Base-by-base conservation (phyloP, 192 early-diverging fungal species). In the Backusella australiensis region DNA sequence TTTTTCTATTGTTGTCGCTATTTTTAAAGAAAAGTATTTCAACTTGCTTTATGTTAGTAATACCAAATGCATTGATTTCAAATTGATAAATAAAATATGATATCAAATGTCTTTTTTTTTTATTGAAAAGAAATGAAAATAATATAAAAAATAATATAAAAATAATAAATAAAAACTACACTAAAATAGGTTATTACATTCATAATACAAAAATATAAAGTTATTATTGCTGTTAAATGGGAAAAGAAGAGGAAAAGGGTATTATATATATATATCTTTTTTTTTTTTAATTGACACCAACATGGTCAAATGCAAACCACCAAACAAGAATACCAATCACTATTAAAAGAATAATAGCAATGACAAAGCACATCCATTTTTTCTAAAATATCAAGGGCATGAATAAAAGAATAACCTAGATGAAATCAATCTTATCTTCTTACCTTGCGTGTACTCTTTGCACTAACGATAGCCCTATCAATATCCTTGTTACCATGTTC, bases 401-500 rank as follows among this genome's bases (percentile, higher is more conserved):
- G 6, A 49, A 49, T 49, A 49, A n/a, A 14, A 0, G 19, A 69
- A 14, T 15, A 6, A 32, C 9, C 56, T 41, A 11, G 46, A 70
- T 34, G 36, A 46, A 34, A 26, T 15, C 12, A 21, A 17, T 52
- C 17, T 29, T 56, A 41, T 36, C 17, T 3, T 59, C 42, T 80
- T 80, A 83, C 82, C 14, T 73, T 65, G 56, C 82, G 73, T 26
- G 82, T 83, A 14, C 81, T 73, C 4, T 66, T 72, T n/a, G 88
- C 86, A 75, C 76, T 87, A 8, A 59, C 34, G 35, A 83, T 83
- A 11, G 94, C 95, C 65, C 76, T 84, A 38, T 86, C 77, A 21
- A 96, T 81, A 35, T 90, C 86, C 36, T 91, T 72, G n/a, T 86
- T 89, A 29, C 94, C 94, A 39, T 80, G 69, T 59, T 95, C 90